Evolutionary conservation across 768 basidiomycete species (phyloP).

Genomic region (Pleurotus tuoliensis): DNA sequence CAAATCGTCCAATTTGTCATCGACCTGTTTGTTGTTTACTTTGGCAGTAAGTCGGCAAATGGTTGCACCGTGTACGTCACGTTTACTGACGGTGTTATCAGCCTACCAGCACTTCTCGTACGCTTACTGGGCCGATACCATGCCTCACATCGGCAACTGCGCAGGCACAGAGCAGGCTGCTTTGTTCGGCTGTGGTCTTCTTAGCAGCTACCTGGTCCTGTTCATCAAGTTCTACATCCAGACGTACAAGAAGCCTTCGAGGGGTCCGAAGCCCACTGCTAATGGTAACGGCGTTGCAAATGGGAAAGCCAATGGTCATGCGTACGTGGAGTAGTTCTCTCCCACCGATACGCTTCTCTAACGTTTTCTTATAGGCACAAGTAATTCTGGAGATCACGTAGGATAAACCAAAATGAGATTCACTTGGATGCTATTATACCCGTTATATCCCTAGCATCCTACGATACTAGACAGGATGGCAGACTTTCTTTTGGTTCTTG

Average conservation of each 20-base stretch:
- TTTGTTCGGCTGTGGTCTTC: slow-evolving; percentile 80
- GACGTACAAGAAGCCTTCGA: slow-evolving; percentile 68
- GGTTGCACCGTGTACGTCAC: not conserved
- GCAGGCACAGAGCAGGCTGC: slow-evolving; percentile 89
- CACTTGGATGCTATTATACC: slow-evolving; percentile 31
- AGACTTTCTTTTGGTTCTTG: not conserved
- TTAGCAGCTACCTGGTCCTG: slow-evolving; percentile 87
- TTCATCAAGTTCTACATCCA: slow-evolving; percentile 95
- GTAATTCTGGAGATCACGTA: slow-evolving; percentile 22
- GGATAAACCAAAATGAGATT: slow-evolving; percentile 18
- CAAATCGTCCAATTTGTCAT: slow-evolving; percentile 96
- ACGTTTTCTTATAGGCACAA: slow-evolving; percentile 22
- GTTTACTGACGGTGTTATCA: slow-evolving; percentile 15
- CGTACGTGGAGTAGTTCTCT: slow-evolving; percentile 16
- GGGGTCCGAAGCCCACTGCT: slow-evolving; percentile 28
- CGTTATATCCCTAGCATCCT: not conserved
- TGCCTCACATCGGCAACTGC: slow-evolving; percentile 80
- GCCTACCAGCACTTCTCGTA: slow-evolving; percentile 83
- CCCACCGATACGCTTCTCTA: slow-evolving; percentile 9
- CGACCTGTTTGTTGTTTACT: slow-evolving; percentile 88
- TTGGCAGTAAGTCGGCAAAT: slow-evolving; percentile 70
- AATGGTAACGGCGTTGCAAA: slow-evolving; percentile 44
- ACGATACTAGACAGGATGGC: not conserved
- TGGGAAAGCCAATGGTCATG: slow-evolving; percentile 40
- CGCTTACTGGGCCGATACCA: slow-evolving; percentile 49